Evolutionary conservation across 768 basidiomycete species (phyloP), one percentile per base, ranked within the genome.

Genomic region (Dioszegia aurantiaca): DNA sequence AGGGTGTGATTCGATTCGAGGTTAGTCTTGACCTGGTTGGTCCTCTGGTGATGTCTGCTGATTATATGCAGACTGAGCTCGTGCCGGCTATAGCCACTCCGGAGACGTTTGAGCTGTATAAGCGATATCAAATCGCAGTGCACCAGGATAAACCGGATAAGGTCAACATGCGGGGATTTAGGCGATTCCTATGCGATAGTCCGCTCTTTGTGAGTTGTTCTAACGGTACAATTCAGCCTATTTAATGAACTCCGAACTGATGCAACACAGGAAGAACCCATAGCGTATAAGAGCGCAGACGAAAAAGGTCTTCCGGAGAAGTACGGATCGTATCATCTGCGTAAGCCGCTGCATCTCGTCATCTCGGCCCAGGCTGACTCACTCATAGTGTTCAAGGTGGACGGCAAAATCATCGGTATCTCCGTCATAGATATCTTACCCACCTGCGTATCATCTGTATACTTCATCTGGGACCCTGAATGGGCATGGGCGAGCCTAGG

Each of bases 321-420:
- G 16, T 97, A 90, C 75, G 94, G 94, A n/a, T 87, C 89, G 23
- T 89, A 90, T 75, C 94, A 98, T 69, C 90, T 91, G 65, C 78
- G 90, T 72, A 31, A 60, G 75, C 60, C 17, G 2, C 26, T 19
- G 17, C 43, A 4, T 3, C 6, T 45, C 23, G 26, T 43, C 17
- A 48, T 57, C 26, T 10, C 41, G 11, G 10, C n/a, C 3, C 24
- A 31, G 14, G 5, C 48, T 51, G 30, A 51, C 49, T 31, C 19
- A 6, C 14, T 17, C 12, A 31, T 53, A 76, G 75, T 74, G 42
- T 95, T 94, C 71, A 82, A 84, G 60, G 74, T 97, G 24, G 87
- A 97, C 66, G 88, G 85, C 3, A 75, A 85, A 70, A 80, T 97
- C 11, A 82, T 95, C 49, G 95, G 89, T 0, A 80, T 98, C 70